These are phyloP conservation scores for Suillus brevipes DNA, from an alignment of 768 basidiomycete genomes.

Conservation along the genomic window DNA sequence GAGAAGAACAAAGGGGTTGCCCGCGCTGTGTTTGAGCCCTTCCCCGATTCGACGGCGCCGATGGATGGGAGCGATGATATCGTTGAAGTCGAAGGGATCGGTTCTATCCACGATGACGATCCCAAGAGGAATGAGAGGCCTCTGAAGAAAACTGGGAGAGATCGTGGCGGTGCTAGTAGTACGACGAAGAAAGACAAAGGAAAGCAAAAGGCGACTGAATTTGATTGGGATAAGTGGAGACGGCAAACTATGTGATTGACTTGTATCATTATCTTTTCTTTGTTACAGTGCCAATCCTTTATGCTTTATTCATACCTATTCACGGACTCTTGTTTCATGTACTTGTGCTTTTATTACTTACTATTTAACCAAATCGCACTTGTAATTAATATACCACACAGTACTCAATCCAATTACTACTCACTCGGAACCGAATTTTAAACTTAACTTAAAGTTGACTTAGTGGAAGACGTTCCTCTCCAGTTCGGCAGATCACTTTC, in stretches of 20 bases:
- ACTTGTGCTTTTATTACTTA: neutral
- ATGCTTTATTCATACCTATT: neutral
- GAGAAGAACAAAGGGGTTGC: slow-evolving; percentile 7
- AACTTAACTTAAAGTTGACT: neutral
- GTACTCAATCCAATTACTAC: too few species aligned
- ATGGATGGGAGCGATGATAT: neutral
- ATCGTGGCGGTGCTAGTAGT: neutral
- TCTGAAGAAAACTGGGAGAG: neutral
- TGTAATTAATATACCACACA: neutral
- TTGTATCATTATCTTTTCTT: neutral
- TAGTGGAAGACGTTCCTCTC: neutral
- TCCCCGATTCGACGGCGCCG: neutral
- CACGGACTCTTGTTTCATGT: neutral
- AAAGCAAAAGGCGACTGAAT: neutral
- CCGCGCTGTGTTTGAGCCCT: slow-evolving; percentile 20
- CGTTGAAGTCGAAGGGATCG: neutral
- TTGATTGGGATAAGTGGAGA: slow-evolving; percentile 7
- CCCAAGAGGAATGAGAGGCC: neutral
- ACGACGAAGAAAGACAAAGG: neutral
- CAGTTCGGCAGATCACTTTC: neutral
- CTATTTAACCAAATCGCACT: neutral
- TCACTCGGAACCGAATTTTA: neutral
- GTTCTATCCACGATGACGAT: neutral
- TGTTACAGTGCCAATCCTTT: neutral
- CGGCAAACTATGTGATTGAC: neutral